Percentiles rank a stretch among this genome's conserved stretches.
Evolutionary conservation across 169 alveolate genomes (phyloP).

Genomic region (Plasmodium sp.): DNA sequence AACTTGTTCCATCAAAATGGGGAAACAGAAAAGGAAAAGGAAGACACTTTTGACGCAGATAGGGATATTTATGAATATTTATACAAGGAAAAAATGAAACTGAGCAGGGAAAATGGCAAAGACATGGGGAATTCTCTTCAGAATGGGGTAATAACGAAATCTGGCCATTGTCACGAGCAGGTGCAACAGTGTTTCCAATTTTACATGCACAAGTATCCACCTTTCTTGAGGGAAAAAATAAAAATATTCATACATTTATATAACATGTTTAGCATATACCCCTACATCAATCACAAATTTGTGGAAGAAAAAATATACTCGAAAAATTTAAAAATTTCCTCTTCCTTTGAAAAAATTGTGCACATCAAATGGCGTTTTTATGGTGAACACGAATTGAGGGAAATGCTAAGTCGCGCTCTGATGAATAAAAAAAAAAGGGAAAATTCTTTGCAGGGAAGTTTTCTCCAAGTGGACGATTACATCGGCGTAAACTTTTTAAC

Average conservation of each 20-base stretch:
- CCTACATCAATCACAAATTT: slow-evolving; percentile 71
- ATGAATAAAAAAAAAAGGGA: not conserved
- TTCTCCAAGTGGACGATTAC: slow-evolving; percentile 57
- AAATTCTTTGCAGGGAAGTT: not conserved
- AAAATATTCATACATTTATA: slow-evolving; percentile 65
- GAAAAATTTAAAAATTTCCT: slow-evolving; percentile 23
- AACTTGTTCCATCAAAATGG: slow-evolving; percentile 37
- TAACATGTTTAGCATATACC: slow-evolving; percentile 71
- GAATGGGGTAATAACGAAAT: not conserved
- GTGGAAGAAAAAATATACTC: slow-evolving; percentile 55
- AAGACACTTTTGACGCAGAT: not conserved
- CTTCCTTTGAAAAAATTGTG: slow-evolving; percentile 32
- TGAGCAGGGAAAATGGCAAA: slow-evolving; percentile 4
- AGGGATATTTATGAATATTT: slow-evolving; percentile 69
- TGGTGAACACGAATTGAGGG: slow-evolving; percentile 9
- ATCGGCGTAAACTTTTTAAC: slow-evolving; percentile 67
- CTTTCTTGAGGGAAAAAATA: slow-evolving; percentile 69
- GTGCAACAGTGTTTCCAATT: slow-evolving; percentile 44
- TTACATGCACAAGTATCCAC: slow-evolving; percentile 67
- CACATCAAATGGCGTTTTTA: slow-evolving; percentile 54
- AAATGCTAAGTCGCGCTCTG: slow-evolving; percentile 7
- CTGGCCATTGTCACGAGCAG: not conserved
- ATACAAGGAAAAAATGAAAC: slow-evolving; percentile 57
- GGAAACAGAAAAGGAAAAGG: slow-evolving; percentile 30
- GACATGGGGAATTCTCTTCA: not conserved